Conservation (phyloP, 495 filamentous ascomycete species). For the Neurospora hispaniola region DNA sequence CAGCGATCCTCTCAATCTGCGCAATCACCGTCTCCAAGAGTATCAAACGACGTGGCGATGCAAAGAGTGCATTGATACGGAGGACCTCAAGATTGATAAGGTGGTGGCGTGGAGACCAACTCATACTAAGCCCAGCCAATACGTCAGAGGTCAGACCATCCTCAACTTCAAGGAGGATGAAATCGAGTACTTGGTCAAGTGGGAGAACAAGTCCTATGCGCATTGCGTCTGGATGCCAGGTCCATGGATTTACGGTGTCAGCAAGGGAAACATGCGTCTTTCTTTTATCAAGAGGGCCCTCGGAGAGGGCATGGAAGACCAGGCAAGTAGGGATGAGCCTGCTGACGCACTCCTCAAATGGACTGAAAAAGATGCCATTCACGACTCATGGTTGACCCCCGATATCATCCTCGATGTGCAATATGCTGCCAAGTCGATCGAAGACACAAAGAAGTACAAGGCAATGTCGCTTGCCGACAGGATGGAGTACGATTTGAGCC, state of each 20-base stretch:
- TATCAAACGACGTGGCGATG: conserved; percentile 65
- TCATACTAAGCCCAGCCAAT: conserved; percentile 32
- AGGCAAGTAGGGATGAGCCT: conserved; percentile 4
- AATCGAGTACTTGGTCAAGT: conserved; percentile 88
- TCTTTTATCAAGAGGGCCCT: conserved; percentile 64
- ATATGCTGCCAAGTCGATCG: conserved; percentile 15
- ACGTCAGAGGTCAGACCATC: conserved; percentile 34
- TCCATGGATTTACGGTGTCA: conserved; percentile 79
- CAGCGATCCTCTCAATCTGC: conserved; percentile 29
- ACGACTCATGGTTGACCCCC: conserved; percentile 69
- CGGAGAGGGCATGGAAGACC: conserved; percentile 23
- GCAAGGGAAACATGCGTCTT: conserved; percentile 48
- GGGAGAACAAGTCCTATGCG: conserved; percentile 67
- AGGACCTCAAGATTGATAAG: conserved; percentile 49
- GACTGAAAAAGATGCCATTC: conserved; percentile 67
- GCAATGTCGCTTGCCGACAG: conserved; percentile 23
- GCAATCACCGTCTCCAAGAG: conserved; percentile 34
- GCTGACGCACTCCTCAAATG: conserved; percentile 48
- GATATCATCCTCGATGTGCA: conserved; percentile 82
- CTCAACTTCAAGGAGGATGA: conserved; percentile 50
- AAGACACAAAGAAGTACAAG: conserved; percentile 39
- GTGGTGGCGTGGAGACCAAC: conserved; percentile 80
- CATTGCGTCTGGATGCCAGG: conserved; percentile 78
- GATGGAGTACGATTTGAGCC: conserved; percentile 53
- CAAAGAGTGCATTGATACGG: conserved; percentile 50